Percentiles rank a stretch among this genome's conserved stretches.
Evolutionary conservation across 2,329 filamentous ascomycete genomes (phyloP).

Genomic region (Magnaporthiopsis rhizophila): DNA sequence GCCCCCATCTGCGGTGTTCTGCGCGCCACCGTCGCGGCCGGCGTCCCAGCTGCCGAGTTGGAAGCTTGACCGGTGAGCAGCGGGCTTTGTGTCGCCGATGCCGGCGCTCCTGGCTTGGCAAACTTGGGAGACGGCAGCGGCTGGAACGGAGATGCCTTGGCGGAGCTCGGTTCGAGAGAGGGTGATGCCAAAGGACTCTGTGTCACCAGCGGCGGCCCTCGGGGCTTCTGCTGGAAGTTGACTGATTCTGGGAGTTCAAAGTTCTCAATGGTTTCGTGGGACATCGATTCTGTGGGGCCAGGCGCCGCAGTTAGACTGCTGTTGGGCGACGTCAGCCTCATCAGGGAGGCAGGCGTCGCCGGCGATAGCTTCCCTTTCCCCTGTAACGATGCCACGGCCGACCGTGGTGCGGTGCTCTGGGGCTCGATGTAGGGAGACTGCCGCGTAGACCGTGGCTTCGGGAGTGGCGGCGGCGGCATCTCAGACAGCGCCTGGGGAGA

Average conservation of each 20-base stretch:
- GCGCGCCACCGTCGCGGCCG: slow-evolving; percentile 25
- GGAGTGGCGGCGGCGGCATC: slow-evolving; percentile 61
- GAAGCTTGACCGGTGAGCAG: slow-evolving; percentile 45
- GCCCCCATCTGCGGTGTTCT: slow-evolving; percentile 50
- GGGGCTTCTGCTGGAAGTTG: slow-evolving; percentile 33
- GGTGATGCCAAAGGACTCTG: slow-evolving; percentile 35
- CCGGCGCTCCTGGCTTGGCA: slow-evolving; percentile 28
- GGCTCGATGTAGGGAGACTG: slow-evolving; percentile 61
- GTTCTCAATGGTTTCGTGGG: slow-evolving; percentile 46
- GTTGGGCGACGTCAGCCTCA: slow-evolving; percentile 59
- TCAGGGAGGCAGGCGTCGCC: slow-evolving; percentile 81
- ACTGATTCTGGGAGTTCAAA: slow-evolving; percentile 68
- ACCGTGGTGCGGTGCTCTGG: slow-evolving; percentile 30
- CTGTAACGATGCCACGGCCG: slow-evolving; percentile 16
- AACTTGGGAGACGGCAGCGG: slow-evolving; percentile 39
- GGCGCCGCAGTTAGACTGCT: slow-evolving; percentile 31
- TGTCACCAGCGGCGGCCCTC: slow-evolving; percentile 42
- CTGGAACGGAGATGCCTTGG: slow-evolving; percentile 45
- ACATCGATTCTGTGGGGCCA: slow-evolving; percentile 29
- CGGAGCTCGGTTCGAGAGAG: slow-evolving; percentile 26
- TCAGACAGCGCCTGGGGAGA: slow-evolving; percentile 56
- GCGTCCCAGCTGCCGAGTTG: slow-evolving; percentile 11
- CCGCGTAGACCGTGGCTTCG: slow-evolving; percentile 53
- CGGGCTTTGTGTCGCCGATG: slow-evolving; percentile 59
- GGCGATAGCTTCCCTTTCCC: slow-evolving; percentile 46